These are phyloP conservation scores for Candida qinlingensis DNA, from an alignment of 805 yeast species.

Conservation along the genomic window DNA sequence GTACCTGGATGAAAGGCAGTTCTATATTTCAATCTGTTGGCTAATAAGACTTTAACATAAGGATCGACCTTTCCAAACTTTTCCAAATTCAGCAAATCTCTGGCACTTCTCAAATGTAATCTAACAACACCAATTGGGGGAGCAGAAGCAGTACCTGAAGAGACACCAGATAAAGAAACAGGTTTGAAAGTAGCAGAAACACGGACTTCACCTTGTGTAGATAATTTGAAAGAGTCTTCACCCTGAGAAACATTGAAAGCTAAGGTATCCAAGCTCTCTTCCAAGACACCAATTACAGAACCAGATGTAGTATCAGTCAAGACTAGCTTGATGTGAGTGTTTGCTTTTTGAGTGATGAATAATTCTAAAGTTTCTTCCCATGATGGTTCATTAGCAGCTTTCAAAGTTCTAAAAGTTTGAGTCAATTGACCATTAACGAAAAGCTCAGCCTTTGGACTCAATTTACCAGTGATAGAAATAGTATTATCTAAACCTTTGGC, in stretches of 20 bases:
- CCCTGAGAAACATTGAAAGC: conserved; percentile 42
- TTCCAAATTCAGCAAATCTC: conserved; percentile 50
- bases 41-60: conserved; percentile 53
- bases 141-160: conserved; percentile 37
- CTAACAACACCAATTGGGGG: conserved; percentile 67
- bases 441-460: conserved; percentile 65
- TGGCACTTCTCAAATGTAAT: conserved; percentile 50
- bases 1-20: conserved; percentile 52
- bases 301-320: conserved; percentile 54
- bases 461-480: conserved; percentile 38
- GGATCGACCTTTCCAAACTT: conserved; percentile 75
- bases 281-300: conserved; percentile 49
- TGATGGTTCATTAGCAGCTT: conserved; percentile 65
- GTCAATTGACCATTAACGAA: conserved; percentile 50
- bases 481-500: conserved; percentile 54
- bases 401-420: conserved; percentile 56
- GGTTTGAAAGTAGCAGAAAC: conserved; percentile 69
- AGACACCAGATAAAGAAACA: conserved; percentile 47
- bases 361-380: conserved; percentile 63
- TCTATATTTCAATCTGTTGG: conserved; percentile 51
- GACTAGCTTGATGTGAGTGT: conserved; percentile 47
- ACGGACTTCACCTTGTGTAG: conserved; percentile 51
- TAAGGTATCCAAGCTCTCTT: conserved; percentile 37
- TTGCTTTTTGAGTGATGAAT: conserved; percentile 55
- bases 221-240: conserved; percentile 42